Conservation (phyloP, 805 yeast genomes). For the Lipomyces orientalis region DNA sequence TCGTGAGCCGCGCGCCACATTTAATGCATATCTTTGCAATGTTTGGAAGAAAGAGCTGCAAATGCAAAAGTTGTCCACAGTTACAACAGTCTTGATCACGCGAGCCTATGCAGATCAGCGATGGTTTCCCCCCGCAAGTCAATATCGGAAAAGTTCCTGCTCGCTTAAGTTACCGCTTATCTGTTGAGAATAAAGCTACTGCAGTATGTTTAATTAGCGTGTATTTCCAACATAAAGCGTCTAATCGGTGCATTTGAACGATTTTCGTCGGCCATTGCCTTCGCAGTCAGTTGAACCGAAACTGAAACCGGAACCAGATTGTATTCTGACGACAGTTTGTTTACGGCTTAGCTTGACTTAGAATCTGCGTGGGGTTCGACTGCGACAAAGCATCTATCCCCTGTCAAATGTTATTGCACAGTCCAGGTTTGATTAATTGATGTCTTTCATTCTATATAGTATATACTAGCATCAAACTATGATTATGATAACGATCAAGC, state of each 20-base stretch:
- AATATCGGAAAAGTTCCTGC: neutral
- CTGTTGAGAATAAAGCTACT: no score
- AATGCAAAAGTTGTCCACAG: neutral
- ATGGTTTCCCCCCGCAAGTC: neutral
- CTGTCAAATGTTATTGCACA: no score
- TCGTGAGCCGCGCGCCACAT: neutral
- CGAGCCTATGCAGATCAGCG: neutral
- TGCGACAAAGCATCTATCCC: no score
- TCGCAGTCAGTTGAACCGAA: no score
- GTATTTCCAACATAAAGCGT: neutral
- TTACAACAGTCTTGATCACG: neutral
- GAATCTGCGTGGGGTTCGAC: neutral
- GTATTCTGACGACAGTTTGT: no score
- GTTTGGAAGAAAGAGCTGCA: neutral
- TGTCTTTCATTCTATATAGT: neutral
- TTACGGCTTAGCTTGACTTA: neutral
- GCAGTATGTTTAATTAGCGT: neutral
- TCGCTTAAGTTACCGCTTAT: no score
- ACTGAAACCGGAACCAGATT: no score
- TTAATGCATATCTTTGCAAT: neutral
- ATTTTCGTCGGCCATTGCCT: neutral
- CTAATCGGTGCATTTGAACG: neutral
- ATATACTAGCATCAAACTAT: neutral
- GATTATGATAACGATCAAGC: neutral
- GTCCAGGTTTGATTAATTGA: no score